Conservation (phyloP, 495 filamentous ascomycete genomes). For the Neurospora sp. region DNA sequence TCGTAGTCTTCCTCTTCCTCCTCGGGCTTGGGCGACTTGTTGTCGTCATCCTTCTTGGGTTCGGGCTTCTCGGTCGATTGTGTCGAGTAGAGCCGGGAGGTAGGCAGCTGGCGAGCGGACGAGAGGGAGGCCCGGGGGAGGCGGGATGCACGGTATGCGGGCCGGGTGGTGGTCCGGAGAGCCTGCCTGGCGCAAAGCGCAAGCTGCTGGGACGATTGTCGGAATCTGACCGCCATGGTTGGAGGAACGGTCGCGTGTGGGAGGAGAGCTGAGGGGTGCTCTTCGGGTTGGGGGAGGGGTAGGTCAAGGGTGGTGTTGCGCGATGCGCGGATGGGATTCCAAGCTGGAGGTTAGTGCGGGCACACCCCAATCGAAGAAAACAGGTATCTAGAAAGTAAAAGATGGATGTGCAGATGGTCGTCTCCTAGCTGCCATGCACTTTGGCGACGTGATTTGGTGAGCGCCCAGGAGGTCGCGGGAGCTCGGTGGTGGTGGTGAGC, state of each 20-base stretch:
- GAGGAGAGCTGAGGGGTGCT: not conserved
- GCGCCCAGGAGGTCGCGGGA: not conserved
- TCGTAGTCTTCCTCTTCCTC: not conserved
- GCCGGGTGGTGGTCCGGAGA: conserved; percentile 12
- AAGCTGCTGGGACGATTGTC: conserved; percentile 20
- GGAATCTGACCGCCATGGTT: conserved; percentile 16
- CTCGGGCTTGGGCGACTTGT: not conserved
- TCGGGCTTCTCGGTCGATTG: conserved; percentile 1
- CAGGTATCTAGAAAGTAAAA: not conserved
- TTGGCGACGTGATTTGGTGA: conserved; percentile 1
- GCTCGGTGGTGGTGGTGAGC: not conserved
- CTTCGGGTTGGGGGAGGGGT: conserved; percentile 1
- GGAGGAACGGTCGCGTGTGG: not conserved
- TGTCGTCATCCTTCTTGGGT: not conserved
- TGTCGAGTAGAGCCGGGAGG: conserved; percentile 17
- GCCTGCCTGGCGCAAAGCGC: conserved; percentile 16
- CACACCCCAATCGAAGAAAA: not conserved
- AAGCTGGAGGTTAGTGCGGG: not conserved
- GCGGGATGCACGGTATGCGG: conserved; percentile 6
- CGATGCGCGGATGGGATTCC: not conserved
- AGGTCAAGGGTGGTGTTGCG: not conserved
- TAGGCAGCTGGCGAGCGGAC: conserved; percentile 1
- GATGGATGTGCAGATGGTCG: not conserved
- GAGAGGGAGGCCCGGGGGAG: conserved; percentile 6
- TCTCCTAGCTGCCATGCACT: conserved; percentile 3